Conservation (phyloP, 1,139 yeast genomes). For the Zygosaccharomyces sapae region DNA sequence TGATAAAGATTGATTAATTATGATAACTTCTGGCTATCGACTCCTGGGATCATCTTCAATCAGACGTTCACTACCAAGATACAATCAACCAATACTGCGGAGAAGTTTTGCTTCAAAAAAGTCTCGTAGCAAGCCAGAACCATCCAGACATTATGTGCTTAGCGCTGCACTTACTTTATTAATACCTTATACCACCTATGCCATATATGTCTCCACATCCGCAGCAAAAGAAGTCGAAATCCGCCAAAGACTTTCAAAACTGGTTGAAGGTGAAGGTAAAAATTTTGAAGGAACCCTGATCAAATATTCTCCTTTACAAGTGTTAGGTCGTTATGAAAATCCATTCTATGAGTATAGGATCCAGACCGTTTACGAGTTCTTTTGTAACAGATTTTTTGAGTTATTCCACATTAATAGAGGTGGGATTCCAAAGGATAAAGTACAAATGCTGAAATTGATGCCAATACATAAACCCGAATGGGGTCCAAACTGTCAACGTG, state of each 20-base stretch:
- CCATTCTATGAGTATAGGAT: conserved; percentile 91
- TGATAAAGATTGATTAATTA: not conserved
- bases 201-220: conserved; percentile 54
- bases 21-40: not conserved
- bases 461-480: conserved; percentile 53
- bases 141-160: conserved; percentile 12
- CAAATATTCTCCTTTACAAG: conserved; percentile 46
- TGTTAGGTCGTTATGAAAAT: conserved; percentile 80
- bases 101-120: too few species aligned
- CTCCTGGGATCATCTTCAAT: not conserved
- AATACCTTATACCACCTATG: conserved; percentile 64
- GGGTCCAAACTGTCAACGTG: conserved; percentile 34
- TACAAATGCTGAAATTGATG: conserved; percentile 49
- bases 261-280: conserved; percentile 25
- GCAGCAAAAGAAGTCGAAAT: conserved; percentile 55
- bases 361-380: conserved; percentile 83
- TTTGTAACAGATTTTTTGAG: conserved; percentile 66
- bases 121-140: conserved; percentile 5
- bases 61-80: not conserved
- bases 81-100: too few species aligned
- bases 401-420: conserved; percentile 68
- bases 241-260: conserved; percentile 40
- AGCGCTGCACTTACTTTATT: conserved; percentile 36
- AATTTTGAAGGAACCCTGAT: conserved; percentile 32
- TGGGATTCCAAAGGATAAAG: conserved; percentile 51